A percentile compares a stretch with the other conserved stretches of the same genome.
phyloP scores from a whole-genome alignment of 306 rosid species.

The Cucurbita ficifolia region DNA sequence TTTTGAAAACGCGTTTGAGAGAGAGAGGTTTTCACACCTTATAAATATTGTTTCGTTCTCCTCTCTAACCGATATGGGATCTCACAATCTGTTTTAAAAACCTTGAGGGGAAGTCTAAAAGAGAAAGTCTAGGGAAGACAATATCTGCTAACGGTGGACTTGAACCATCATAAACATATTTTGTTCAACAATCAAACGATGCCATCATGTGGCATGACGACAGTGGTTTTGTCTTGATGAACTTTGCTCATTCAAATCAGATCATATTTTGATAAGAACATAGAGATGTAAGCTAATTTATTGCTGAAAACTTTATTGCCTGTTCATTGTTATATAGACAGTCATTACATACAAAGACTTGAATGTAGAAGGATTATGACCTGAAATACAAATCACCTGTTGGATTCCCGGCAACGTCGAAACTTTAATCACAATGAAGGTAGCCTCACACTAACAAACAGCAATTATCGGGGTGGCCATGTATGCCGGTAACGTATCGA shows the following conservation, averaged over 20 bases:
- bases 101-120: too few relatives aligned
- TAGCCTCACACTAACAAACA: not conserved
- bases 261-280: not conserved
- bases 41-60: too few relatives aligned
- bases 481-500: not conserved
- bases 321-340: not conserved
- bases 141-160: too few relatives aligned
- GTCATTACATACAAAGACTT: not conserved
- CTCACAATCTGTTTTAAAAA: too few relatives aligned
- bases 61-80: too few relatives aligned
- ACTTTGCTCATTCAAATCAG: conserved; percentile 1
- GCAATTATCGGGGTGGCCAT: not conserved
- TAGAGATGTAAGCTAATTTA: not conserved
- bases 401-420: not conserved
- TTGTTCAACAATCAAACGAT: not conserved
- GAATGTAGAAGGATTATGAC: not conserved
- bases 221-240: not conserved
- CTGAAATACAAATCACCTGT: not conserved
- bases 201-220: not conserved
- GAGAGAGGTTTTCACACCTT: too few relatives aligned
- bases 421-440: not conserved
- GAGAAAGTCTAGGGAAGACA: too few relatives aligned
- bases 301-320: not conserved
- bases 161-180: not conserved
- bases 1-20: too few relatives aligned